Evolutionary conservation across 768 basidiomycete species (phyloP), one percentile per base, ranked within the genome.

Genomic region (Boletellus ananas): DNA sequence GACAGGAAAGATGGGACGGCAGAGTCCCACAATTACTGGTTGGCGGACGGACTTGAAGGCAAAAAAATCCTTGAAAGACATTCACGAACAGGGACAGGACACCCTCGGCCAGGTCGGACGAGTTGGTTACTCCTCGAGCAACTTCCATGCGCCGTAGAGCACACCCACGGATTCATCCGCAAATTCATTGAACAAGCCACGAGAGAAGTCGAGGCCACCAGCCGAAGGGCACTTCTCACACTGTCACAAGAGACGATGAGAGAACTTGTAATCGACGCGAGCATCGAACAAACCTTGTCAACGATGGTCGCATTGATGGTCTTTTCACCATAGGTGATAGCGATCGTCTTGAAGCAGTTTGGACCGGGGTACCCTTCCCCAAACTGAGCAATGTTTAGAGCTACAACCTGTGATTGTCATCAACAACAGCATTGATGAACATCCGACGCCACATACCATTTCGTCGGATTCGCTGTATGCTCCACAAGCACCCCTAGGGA

Each of bases 211-310:
- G 23, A 90, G 78, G 33, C 79, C 87, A 40, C 76, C 78, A 50
- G n/a, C n/a, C n/a, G 69, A 77, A 13, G 79, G 79, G 63, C 88
- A 90, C 18, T 75, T 77, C 34, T 80, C 80, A 60, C 87, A 88
- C 79, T 86, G 59, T 12, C 45, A 34, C 27, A 37, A 39, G 29
- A 49, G 16, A 34, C 20, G 25, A 17, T 54, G 18, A 42, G 25
- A 33, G 25, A 33, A 17, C 9, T 31, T 6, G 13, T 14, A 25
- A 7, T 31, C 4, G 6, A 29, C 5, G 2, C 12, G 17, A 45
- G 33, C 21, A 20, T 17, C 9, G n/a, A 44, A 37, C 63, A 52
- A 38, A 83, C 84, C 79, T 75, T 65, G 65, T 90, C 88, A 60
- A 73, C 71, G 60, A 90, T 78, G 8, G 56, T 70, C 0, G 88